Percentiles rank a stretch among this genome's conserved stretches.
These are phyloP conservation scores for Bromus sterilis DNA, from an alignment of 176 grass and related monocot genomes.

Conservation along the genomic window DNA sequence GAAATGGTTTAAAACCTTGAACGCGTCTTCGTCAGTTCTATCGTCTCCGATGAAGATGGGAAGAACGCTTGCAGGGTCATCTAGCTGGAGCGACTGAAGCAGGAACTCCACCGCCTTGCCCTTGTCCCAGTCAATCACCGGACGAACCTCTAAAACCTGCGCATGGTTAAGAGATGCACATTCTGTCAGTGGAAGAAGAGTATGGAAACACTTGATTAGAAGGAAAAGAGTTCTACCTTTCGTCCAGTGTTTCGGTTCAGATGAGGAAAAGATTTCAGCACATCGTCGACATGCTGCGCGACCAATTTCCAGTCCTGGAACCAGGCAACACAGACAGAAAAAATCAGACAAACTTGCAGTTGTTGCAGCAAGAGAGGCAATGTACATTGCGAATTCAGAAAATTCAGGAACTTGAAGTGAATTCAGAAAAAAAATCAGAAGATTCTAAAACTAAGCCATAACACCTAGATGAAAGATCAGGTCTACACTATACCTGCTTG, in stretches of 20 bases:
- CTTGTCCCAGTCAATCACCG: slow-evolving; percentile 64
- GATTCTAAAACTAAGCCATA: too few relatives aligned
- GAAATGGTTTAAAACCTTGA: slow-evolving; percentile 31
- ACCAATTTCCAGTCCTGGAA: slow-evolving; percentile 45
- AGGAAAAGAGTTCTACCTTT: too few relatives aligned
- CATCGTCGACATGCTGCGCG: slow-evolving; percentile 24
- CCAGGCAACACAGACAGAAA: not conserved
- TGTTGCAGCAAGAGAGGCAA: not conserved
- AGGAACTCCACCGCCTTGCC: slow-evolving; percentile 75
- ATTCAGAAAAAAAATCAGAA: too few relatives aligned
- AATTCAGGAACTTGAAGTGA: too few relatives aligned
- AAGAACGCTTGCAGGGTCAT: slow-evolving; percentile 26
- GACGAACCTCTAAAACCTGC: slow-evolving; percentile 76
- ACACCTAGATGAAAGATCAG: too few relatives aligned
- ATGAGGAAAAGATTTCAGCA: slow-evolving; percentile 34
- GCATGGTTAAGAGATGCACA: not conserved
- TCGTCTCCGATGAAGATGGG: slow-evolving; percentile 70
- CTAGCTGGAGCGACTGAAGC: slow-evolving; percentile 39
- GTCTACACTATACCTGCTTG: slow-evolving; percentile 40
- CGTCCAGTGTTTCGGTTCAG: slow-evolving; percentile 45
- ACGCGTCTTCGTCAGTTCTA: slow-evolving; percentile 62
- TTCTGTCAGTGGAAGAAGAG: not conserved
- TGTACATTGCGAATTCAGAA: too few relatives aligned
- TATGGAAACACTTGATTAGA: too few relatives aligned
- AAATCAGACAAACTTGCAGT: not conserved